Evolutionary conservation across 1,284 basidiomycete species (phyloP), one percentile per base, ranked within the genome.

Genomic region (Tilletia horrida): DNA sequence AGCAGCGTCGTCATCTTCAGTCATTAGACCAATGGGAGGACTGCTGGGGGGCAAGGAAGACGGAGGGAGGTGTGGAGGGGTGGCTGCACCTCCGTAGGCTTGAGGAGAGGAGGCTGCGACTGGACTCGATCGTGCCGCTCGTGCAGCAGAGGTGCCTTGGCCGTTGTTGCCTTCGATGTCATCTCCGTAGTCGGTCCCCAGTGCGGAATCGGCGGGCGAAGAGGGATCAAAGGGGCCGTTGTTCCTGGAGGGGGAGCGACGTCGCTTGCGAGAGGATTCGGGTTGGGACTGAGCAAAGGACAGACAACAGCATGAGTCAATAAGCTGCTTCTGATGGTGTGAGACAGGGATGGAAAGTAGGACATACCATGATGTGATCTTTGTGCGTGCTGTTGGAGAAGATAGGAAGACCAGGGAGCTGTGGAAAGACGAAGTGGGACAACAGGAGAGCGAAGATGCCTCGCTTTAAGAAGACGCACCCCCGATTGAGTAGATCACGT

Each of bases 1-100:
- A 35, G 67, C 73, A 65, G 77, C 79, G n/a, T 75, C 75, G 57
- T 40, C 55, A 23, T 79, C 70, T 67, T 81, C 79, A 35, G 76
- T 76, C 48, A 81, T 71, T 8, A 72, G 75, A 21, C 65, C 72
- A 31, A 67, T 71, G 14, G 79, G 79, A 13, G 79, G 79, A 67
- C 73, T 75, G 13, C 77, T 79, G 1, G 79, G 76, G 7, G 79
- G 79, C 16, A 81, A 68, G 16, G 73, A 75, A 4, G 77, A 80
- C 3, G 79, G 74, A 13, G 79, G 27, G 14, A 31, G 16, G 55
- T 31, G 2, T 40, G 9, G 27, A 29, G 55, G 55, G 14, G 55
- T 29, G 8, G 27, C 14, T 35, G 55, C 55, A 2, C 52, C 52
- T 76, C 21, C n/a, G 66, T 9, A 40, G 35, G 6, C 35, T 40